A percentile compares a stretch with the other conserved stretches of the same genome.
Conservation (phyloP, 208 protist species). For the Leishmania gerbilli region DNA sequence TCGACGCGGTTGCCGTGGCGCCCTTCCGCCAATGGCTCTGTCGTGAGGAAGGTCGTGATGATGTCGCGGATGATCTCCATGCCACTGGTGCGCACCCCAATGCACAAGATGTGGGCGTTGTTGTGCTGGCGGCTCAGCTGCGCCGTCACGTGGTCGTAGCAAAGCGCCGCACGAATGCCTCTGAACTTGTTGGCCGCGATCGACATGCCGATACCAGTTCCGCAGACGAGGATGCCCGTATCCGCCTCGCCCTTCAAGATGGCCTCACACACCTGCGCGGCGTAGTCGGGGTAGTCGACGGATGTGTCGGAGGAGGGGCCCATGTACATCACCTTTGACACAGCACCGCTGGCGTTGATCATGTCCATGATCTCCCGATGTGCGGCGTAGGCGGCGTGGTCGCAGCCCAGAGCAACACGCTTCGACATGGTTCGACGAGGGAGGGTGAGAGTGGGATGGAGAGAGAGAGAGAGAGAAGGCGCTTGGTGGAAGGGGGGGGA, state of each 20-base stretch:
- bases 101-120: constrained; percentile 92
- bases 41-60: constrained; percentile 85
- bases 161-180: constrained; percentile 93
- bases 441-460: background rate
- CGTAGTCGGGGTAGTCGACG: constrained; percentile 95
- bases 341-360: constrained; percentile 47
- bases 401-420: constrained; percentile 84
- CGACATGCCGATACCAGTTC: constrained; percentile 95
- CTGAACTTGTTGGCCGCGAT: constrained; percentile 95
- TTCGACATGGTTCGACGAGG: constrained; percentile 40
- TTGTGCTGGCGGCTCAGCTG: constrained; percentile 90
- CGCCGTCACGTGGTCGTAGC: constrained; percentile 92
- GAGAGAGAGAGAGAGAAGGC: background rate
- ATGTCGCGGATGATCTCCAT: constrained; percentile 87
- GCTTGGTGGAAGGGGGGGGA: no score
- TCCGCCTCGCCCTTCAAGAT: constrained; percentile 70
- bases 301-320: constrained; percentile 48
- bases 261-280: constrained; percentile 56
- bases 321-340: constrained; percentile 76
- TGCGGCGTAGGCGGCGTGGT: constrained; percentile 82
- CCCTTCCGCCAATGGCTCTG: constrained; percentile 78
- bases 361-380: constrained; percentile 66
- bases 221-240: constrained; percentile 90
- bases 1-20: constrained; percentile 68
- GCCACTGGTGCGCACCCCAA: constrained; percentile 85